A percentile compares a stretch with the other conserved stretches of the same genome.
These are phyloP conservation scores for Prunus padus DNA, from an alignment of 306 rosid species.

Conservation along the genomic window DNA sequence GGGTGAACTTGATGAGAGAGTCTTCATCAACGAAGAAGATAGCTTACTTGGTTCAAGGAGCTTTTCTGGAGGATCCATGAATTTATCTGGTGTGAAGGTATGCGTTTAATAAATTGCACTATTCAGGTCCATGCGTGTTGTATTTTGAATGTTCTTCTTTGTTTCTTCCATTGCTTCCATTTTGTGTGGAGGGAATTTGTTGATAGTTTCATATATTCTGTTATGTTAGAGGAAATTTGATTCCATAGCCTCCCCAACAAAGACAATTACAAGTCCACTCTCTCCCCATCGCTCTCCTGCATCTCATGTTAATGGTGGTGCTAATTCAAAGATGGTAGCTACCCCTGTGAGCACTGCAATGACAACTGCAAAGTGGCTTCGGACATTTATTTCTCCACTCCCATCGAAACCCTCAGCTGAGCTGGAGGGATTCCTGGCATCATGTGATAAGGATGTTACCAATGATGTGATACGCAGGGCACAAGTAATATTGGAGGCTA, in stretches of 20 bases:
- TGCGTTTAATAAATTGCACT: slow-evolving; percentile 14
- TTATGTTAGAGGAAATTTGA: slow-evolving; percentile 72
- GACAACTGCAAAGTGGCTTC: slow-evolving; percentile 99
- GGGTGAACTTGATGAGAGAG: slow-evolving; percentile 88
- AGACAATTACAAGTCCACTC: slow-evolving; percentile 71
- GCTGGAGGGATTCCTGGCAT: slow-evolving; percentile 73
- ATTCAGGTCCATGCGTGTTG: neutral
- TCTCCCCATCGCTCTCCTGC: slow-evolving; percentile 91
- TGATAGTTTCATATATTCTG: slow-evolving; percentile 24
- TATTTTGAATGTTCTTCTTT: neutral
- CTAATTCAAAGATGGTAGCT: slow-evolving; percentile 65
- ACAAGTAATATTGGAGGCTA: slow-evolving; percentile 84
- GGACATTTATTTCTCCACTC: slow-evolving; percentile 85
- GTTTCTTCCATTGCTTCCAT: neutral
- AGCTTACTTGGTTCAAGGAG: slow-evolving; percentile 83
- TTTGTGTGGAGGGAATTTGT: slow-evolving; percentile 9
- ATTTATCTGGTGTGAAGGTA: slow-evolving; percentile 75
- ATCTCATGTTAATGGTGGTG: slow-evolving; percentile 56
- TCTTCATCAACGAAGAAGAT: slow-evolving; percentile 81
- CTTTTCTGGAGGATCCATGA: slow-evolving; percentile 64
- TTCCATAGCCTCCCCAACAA: slow-evolving; percentile 70
- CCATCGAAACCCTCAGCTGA: slow-evolving; percentile 79
- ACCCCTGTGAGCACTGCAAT: slow-evolving; percentile 99
- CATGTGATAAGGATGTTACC: slow-evolving; percentile 85
- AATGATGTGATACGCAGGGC: slow-evolving; percentile 85